These are phyloP conservation scores for Dentipellis fragilis DNA, from an alignment of 768 basidiomycete genomes.

Conservation along the genomic window DNA sequence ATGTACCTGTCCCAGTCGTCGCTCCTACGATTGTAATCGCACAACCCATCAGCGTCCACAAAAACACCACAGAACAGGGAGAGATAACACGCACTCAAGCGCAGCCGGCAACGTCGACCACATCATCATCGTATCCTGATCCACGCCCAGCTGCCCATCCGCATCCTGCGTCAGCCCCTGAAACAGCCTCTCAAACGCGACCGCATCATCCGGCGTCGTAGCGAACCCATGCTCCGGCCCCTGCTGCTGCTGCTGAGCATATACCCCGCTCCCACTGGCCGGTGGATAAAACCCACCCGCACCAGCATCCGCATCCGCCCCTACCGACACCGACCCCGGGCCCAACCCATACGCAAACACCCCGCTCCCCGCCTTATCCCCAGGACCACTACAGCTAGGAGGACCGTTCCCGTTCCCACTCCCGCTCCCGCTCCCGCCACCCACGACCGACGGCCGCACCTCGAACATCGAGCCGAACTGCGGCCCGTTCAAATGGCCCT, in stretches of 20 bases:
- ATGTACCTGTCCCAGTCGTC: conserved; percentile 14
- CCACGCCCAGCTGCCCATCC: conserved; percentile 13
- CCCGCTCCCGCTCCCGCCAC: no score
- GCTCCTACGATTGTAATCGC: background rate
- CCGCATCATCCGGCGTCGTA: conserved; percentile 1
- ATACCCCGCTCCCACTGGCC: no score
- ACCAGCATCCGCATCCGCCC: background rate
- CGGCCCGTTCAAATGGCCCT: no score
- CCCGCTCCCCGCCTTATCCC: no score
- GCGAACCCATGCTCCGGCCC: conserved; percentile 2
- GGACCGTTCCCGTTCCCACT: no score
- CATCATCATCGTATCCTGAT: conserved; percentile 14
- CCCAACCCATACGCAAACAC: background rate
- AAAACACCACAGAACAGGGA: no score
- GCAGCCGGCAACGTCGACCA: conserved; percentile 12
- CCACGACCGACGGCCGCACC: no score
- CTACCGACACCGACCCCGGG: background rate
- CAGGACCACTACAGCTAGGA: no score
- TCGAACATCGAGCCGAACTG: no score
- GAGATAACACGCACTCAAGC: conserved; percentile 11
- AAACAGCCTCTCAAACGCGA: conserved; percentile 4
- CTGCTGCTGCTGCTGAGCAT: background rate
- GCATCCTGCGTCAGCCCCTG: background rate
- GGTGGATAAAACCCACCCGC: no score
- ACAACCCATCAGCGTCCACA: background rate